These are phyloP conservation scores for Xylariomycetidae sp. DNA, from an alignment of 2,329 filamentous ascomycete species.

Conservation along the genomic window DNA sequence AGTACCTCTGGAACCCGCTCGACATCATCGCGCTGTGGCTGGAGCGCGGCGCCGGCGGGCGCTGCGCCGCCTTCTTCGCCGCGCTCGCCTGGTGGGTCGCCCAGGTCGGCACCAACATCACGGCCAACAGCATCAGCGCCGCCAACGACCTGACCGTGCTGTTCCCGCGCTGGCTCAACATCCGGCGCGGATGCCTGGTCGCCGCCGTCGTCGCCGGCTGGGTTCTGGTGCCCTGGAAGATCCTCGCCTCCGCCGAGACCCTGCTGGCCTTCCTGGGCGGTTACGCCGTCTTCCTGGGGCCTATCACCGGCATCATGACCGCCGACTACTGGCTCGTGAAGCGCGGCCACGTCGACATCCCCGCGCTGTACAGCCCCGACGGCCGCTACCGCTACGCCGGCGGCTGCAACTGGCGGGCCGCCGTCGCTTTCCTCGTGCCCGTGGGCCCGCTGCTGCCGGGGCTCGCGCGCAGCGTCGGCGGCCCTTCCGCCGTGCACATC, in stretches of 20 bases:
- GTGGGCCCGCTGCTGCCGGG: conserved; percentile 53
- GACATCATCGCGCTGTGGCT: conserved; percentile 40
- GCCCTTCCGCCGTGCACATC: conserved; percentile 18
- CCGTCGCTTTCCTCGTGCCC: conserved; percentile 50
- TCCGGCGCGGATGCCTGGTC: conserved; percentile 49
- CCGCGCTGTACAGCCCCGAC: conserved; percentile 29
- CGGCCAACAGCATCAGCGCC: conserved; percentile 47
- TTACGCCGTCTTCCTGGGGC: conserved; percentile 53
- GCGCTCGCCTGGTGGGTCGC: conserved; percentile 49
- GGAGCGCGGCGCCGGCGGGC: conserved; percentile 34
- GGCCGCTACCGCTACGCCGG: conserved; percentile 38
- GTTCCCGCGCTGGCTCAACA: conserved; percentile 48
- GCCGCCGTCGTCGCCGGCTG: conserved; percentile 48
- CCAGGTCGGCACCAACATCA: conserved; percentile 50
- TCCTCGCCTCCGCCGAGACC: conserved; percentile 49
- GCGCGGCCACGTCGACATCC: conserved; percentile 42
- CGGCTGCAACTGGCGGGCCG: conserved; percentile 55
- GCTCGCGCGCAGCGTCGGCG: conserved; percentile 38
- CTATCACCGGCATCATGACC: conserved; percentile 55
- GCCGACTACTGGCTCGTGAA: conserved; percentile 55
- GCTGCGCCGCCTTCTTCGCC: conserved; percentile 38
- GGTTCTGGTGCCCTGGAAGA: conserved; percentile 61
- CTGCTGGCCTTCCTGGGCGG: conserved; percentile 62
- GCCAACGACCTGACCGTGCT: conserved; percentile 53
- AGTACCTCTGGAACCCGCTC: conserved; percentile 44